Percentiles rank a stretch among this genome's conserved stretches.
These are phyloP conservation scores for Datura wrightii DNA, from an alignment of 257 asterid species.

Conservation along the genomic window DNA sequence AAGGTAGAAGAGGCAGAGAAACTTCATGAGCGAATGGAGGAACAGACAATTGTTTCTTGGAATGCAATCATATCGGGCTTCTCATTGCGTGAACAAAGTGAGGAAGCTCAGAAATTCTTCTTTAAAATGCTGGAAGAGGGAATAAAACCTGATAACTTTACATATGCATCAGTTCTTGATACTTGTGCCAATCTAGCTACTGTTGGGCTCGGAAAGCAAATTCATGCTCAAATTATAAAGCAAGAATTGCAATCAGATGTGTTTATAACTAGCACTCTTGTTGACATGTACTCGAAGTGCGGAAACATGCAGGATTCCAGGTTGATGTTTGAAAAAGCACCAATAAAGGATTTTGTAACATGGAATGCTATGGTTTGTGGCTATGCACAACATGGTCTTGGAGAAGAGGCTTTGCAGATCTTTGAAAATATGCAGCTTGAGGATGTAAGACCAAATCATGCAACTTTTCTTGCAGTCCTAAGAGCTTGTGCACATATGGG, in stretches of 20 bases:
- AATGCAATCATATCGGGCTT: slow-evolving; percentile 83
- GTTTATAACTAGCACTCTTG: slow-evolving; percentile 81
- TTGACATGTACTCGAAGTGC: slow-evolving; percentile 95
- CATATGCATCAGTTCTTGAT: slow-evolving; percentile 89
- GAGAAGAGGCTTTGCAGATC: slow-evolving; percentile 61
- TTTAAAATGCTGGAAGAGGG: slow-evolving; percentile 69
- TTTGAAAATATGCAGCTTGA: slow-evolving; percentile 65
- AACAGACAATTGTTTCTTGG: slow-evolving; percentile 75
- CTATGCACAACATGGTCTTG: slow-evolving; percentile 80
- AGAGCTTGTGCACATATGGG: slow-evolving; percentile 93
- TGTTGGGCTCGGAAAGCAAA: slow-evolving; percentile 83
- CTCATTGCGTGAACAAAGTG: slow-evolving; percentile 73
- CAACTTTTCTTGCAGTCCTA: slow-evolving; percentile 87
- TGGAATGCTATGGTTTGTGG: slow-evolving; percentile 93
- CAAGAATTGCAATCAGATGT: slow-evolving; percentile 76
- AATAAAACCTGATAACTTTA: slow-evolving; percentile 75
- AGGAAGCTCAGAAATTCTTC: slow-evolving; percentile 75
- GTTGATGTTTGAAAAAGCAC: slow-evolving; percentile 72
- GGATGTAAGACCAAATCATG: slow-evolving; percentile 68
- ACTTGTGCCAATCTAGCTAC: slow-evolving; percentile 87
- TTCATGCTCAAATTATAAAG: slow-evolving; percentile 88
- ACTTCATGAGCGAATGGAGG: slow-evolving; percentile 66
- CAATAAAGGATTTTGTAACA: slow-evolving; percentile 72
- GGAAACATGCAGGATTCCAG: slow-evolving; percentile 76
- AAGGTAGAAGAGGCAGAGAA: slow-evolving; percentile 84